These are phyloP conservation scores for Mallotus japonicus DNA, from an alignment of 441 rosid species.

Conservation along the genomic window DNA sequence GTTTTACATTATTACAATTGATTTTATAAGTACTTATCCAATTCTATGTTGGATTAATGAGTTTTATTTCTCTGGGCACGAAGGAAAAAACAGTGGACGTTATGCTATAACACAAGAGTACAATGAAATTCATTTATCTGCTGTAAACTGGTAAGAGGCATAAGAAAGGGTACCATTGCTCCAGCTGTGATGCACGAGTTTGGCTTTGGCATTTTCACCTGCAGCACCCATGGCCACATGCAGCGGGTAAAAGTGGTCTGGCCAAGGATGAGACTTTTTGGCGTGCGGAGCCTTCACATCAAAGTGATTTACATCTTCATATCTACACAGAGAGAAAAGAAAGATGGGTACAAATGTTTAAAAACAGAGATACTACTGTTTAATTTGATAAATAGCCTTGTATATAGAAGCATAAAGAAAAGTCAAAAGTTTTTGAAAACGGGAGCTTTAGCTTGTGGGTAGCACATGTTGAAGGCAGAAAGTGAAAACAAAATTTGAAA, in stretches of 20 bases:
- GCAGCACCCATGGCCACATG: conserved; percentile 96
- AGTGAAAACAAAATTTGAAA: not conserved
- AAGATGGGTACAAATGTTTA: not conserved
- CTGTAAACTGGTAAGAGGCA: conserved; percentile 71
- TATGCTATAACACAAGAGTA: not conserved
- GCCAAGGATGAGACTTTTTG: conserved; percentile 83
- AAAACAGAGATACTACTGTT: not conserved
- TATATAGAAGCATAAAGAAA: no score
- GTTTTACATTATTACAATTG: no score
- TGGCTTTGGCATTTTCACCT: conserved; percentile 62
- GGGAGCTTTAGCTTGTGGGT: no score
- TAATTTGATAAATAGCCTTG: no score
- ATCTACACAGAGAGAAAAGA: conserved; percentile 33
- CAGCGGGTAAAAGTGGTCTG: conserved; percentile 88
- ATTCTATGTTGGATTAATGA: not conserved
- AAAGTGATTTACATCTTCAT: conserved; percentile 71
- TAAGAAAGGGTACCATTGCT: conserved; percentile 64
- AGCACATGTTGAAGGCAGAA: not conserved
- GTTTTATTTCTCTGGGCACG: not conserved
- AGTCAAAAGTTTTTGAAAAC: no score
- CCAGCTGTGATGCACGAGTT: conserved; percentile 88
- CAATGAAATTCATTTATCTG: conserved; percentile 23
- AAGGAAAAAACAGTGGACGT: not conserved
- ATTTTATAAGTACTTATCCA: no score
- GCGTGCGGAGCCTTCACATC: conserved; percentile 64